Evolutionary conservation across 108 stramenopile genomes (phyloP).

Genomic region (Nitzschia sp.): DNA sequence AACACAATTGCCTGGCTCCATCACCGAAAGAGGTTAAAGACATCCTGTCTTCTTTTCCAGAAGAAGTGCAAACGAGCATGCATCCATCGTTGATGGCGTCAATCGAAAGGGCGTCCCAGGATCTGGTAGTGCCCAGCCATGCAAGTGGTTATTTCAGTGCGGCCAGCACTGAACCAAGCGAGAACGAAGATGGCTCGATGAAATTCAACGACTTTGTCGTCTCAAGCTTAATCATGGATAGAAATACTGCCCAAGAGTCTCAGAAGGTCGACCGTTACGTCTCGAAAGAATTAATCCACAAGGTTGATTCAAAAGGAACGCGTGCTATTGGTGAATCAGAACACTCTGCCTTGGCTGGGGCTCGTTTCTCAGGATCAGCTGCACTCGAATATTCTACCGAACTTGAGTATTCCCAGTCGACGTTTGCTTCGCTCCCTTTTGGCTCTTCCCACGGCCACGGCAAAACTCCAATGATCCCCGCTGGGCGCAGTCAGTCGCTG

Average conservation of each 20-base stretch:
- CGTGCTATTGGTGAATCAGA: background rate
- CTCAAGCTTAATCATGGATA: no score
- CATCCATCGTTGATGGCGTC: background rate
- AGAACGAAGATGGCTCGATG: slow-evolving; percentile 7
- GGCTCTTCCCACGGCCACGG: background rate
- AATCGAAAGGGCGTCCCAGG: background rate
- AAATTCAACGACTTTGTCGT: slow-evolving; percentile 4
- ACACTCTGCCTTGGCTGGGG: slow-evolving; percentile 5
- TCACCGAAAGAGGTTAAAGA: background rate
- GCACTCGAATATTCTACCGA: slow-evolving; percentile 6
- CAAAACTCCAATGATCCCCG: background rate
- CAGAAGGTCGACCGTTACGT: background rate
- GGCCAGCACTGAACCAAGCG: slow-evolving; percentile 14
- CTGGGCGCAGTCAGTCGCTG: background rate
- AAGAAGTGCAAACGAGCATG: background rate
- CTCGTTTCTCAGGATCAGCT: background rate
- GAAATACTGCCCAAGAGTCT: background rate
- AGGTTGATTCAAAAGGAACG: background rate
- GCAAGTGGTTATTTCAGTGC: slow-evolving; percentile 31
- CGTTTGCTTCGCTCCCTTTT: slow-evolving; percentile 1
- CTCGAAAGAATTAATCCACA: background rate
- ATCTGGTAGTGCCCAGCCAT: slow-evolving; percentile 5
- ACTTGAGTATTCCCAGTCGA: slow-evolving; percentile 16
- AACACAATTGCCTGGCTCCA: background rate
- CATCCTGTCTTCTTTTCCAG: background rate